Base-by-base conservation (phyloP, 2,329 filamentous ascomycete genomes). In the Paraconiothyrium brasiliense region DNA sequence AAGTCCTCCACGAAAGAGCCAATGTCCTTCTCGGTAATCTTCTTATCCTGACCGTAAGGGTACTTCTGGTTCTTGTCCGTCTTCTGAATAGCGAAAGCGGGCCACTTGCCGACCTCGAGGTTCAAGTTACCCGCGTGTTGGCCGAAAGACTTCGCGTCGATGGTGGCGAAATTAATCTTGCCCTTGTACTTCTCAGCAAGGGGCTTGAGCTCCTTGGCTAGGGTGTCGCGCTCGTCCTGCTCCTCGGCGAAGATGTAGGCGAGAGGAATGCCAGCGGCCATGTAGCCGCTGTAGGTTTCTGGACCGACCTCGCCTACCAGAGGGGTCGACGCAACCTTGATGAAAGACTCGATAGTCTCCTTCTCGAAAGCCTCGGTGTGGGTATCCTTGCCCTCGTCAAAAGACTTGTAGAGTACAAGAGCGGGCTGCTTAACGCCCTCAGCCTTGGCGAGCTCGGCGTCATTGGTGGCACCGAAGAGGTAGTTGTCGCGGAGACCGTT, bases 211-310 rank as follows among this genome's bases (percentile, higher is more conserved):
- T 88, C 84, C 68, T 90, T 87, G 71, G 90, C 85, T 70, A 97
- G 89, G 76, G 89, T 84, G 76, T 90, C 87, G 73, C 95, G 94
- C 87, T 97, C 93, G 84, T 98, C 94, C 32, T 87, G 79, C 49
- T 92, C 94, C 84, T 97, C 94, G 67, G 94, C 90, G 82, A 99
- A 98, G 83, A 99, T 97, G 85, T 98, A 99, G 68, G 93, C 95
- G 66, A 99, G 90, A 64, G 95, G 95, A 71, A 98, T 86, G 70
- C 92, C 93, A 71, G 94, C 86, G 58, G 90, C 89, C 91, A 98
- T 99, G 87, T 99, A 99, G 76, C 87, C 89, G 64, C 92, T 87
- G 85, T 99, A 99, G 68, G 95, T 99, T 82, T 98, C 95, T 65
- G 95, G 95, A 73, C 94, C 94, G 72, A 99, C 91, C 84, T 97